Percentiles rank a stretch among this genome's conserved stretches.
These are phyloP conservation scores for Lupinus albus DNA, from an alignment of 306 rosid genomes.

Conservation along the genomic window DNA sequence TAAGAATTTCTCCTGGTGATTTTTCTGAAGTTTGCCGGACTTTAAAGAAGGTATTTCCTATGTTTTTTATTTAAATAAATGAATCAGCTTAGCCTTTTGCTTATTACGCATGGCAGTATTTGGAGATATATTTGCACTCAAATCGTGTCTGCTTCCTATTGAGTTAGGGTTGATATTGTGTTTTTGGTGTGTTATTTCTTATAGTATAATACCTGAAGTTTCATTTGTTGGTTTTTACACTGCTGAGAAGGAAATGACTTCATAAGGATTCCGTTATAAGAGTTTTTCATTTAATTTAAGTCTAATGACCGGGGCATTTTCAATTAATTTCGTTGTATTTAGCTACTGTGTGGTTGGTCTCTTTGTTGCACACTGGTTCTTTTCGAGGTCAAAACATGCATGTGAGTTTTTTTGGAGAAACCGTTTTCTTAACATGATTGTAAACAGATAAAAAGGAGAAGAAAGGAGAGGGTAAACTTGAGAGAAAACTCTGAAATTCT, in stretches of 20 bases:
- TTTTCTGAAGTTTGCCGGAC: conserved; percentile 94
- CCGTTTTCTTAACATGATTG: conserved; percentile 1
- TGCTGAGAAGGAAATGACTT: conserved; percentile 1
- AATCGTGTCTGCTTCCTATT: conserved; percentile 15
- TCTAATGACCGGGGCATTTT: conserved; percentile 12
- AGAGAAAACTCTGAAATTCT: no score
- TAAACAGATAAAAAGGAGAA: no score
- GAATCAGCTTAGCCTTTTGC: conserved; percentile 19
- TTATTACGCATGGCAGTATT: conserved; percentile 8
- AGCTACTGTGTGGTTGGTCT: not conserved
- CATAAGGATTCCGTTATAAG: not conserved
- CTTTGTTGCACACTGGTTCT: not conserved
- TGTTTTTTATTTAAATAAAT: conserved; percentile 19
- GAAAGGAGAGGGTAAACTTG: no score
- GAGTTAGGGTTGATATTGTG: not conserved
- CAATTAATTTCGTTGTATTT: conserved; percentile 12
- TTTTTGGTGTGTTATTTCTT: conserved; percentile 1
- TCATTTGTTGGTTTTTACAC: not conserved
- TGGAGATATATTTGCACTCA: conserved; percentile 11
- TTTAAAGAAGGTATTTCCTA: conserved; percentile 72
- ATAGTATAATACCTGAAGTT: not conserved
- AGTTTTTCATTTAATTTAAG: not conserved
- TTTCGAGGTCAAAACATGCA: conserved; percentile 1
- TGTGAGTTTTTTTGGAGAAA: not conserved
- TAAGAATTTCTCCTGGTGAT: conserved; percentile 90